Evolutionary conservation across 2,329 filamentous ascomycete species (phyloP).

Genomic region (Cadophora malorum): DNA sequence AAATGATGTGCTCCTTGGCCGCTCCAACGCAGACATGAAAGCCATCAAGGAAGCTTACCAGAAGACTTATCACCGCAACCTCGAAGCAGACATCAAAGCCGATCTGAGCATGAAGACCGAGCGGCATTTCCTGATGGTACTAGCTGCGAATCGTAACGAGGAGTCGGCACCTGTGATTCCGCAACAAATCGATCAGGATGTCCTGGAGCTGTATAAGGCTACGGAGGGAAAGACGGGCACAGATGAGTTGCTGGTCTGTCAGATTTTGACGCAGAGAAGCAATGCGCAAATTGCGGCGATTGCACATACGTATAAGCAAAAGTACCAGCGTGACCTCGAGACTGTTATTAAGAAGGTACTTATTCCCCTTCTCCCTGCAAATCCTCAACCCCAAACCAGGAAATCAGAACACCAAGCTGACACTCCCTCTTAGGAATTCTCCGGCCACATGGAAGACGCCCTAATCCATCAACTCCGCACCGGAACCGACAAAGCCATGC

Average conservation of each 20-base stretch:
- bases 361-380: too few species aligned
- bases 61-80: constrained; percentile 65
- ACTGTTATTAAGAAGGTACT: constrained; percentile 76
- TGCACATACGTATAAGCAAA: constrained; percentile 73
- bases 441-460: constrained; percentile 89
- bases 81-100: constrained; percentile 75
- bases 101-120: constrained; percentile 90
- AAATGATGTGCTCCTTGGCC: constrained; percentile 83
- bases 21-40: constrained; percentile 85
- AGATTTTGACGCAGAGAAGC: constrained; percentile 76
- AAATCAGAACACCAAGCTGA: constrained; percentile 21
- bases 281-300: constrained; percentile 87
- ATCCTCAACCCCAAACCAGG: neutral
- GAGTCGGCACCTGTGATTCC: constrained; percentile 77
- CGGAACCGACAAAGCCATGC: constrained; percentile 81
- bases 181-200: constrained; percentile 76
- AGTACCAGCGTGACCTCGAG: constrained; percentile 74
- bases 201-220: constrained; percentile 75
- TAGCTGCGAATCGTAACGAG: constrained; percentile 76
- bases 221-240: constrained; percentile 76
- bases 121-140: constrained; percentile 81
- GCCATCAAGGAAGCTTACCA: constrained; percentile 85
- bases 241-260: constrained; percentile 78
- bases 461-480: constrained; percentile 79
- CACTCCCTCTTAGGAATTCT: constrained; percentile 67